Evolutionary conservation across 306 rosid genomes (phyloP), one percentile per base, ranked within the genome.

Genomic region (Myrica gale): DNA sequence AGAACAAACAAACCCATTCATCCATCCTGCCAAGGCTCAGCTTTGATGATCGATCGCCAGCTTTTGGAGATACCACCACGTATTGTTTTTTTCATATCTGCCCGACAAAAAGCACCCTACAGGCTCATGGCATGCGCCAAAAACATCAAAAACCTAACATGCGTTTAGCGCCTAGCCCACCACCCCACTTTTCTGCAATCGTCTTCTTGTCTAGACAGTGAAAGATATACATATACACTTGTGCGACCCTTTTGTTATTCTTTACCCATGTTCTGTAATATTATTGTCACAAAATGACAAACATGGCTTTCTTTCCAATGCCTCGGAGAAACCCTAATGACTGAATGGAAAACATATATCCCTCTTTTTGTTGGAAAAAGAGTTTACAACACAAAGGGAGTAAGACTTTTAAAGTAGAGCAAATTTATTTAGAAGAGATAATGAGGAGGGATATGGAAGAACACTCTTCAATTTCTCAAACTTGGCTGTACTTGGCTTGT

Each of bases 91-190:
- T 26, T 8, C 5, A 2, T 72, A 73, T 55, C 19, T 72, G 61
- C 78, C 73, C 72, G 86, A 82, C 85, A 85, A 83, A 86, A 89
- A 77, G 83, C 76, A 76, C 50, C 81, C 61, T 45, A 55, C 73
- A 80, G 69, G 74, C 79, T 11, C 53, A 48, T 9, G 16, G 53
- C 53, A 48, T 48, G 74, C 77, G 63, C 60, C 77, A 58, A 47
- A 47, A 32, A 43, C 71, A 16, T 51, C 41, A 79, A 71, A 47
- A 71, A 41, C 6, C 63, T 32, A 43, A 76, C 62, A 57, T 23
- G 21, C n/a, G 19, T 12, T 69, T 61, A 75, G 68, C 57, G 19
- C 71, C 23, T 12, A 72, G 55, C 86, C 82, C 79, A 15, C 82
- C 81, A 70, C 67, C 10, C 75, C 70, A 76, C 82, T 68, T 82